These are phyloP conservation scores for Cercospora canescens DNA, from an alignment of 2,329 filamentous ascomycete genomes.

Conservation along the genomic window DNA sequence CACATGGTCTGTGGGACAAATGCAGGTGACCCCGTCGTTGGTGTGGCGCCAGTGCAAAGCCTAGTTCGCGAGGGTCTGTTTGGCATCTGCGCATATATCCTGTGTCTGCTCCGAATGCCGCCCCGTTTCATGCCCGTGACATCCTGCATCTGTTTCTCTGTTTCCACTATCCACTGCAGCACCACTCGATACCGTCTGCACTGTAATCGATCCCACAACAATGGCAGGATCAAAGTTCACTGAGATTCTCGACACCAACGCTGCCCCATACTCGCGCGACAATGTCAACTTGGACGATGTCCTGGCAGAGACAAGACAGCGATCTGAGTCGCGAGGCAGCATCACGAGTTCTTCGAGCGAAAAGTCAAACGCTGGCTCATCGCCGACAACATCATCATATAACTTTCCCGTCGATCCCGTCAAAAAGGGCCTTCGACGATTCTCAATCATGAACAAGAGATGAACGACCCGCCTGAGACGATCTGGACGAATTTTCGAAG, in stretches of 20 bases:
- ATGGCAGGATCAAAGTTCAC: conserved; percentile 40
- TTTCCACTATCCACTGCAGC: not conserved
- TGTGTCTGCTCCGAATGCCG: not conserved
- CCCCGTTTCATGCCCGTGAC: not conserved
- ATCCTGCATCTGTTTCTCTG: not conserved
- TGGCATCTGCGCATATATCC: conserved; percentile 11
- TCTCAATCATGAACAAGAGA: conserved; percentile 22
- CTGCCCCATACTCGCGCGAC: conserved; percentile 33
- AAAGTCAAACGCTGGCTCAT: conserved; percentile 15
- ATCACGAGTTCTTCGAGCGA: conserved; percentile 21
- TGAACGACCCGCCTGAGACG: not conserved
- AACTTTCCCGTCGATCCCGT: conserved; percentile 8
- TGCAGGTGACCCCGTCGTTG: conserved; percentile 1
- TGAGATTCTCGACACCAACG: conserved; percentile 36
- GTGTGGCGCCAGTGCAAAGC: conserved; percentile 3
- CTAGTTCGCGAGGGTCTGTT: conserved; percentile 6
- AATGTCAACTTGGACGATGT: conserved; percentile 39
- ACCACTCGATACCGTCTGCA: not conserved
- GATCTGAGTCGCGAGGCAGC: conserved; percentile 33
- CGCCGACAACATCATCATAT: conserved; percentile 14
- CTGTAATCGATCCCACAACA: not conserved
- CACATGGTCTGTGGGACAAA: not conserved
- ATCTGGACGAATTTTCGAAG: not conserved
- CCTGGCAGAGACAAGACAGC: conserved; percentile 33
- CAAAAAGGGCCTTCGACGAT: conserved; percentile 20